These are phyloP conservation scores for Climacium dendroides DNA, from an alignment of 225 moss, liverwort and hornwort species.

Conservation along the genomic window DNA sequence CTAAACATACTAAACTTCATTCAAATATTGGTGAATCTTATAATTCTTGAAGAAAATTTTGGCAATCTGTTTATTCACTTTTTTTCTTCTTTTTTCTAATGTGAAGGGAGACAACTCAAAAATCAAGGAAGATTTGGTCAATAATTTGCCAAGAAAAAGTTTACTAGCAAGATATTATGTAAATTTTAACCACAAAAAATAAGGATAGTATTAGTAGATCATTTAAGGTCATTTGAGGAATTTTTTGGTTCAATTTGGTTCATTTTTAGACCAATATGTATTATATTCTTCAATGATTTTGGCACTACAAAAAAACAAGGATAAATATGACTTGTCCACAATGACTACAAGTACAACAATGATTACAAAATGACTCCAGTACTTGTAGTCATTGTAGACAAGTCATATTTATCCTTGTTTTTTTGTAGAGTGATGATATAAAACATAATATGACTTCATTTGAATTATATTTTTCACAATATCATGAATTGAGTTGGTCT, in stretches of 20 bases:
- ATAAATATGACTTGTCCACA: no score
- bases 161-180: background rate
- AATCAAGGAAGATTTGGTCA: background rate
- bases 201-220: no score
- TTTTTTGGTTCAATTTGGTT: background rate
- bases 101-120: background rate
- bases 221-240: no score
- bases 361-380: no score
- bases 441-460: background rate
- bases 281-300: background rate
- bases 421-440: no score
- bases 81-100: background rate
- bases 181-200: background rate
- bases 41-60: background rate
- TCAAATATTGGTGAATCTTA: background rate
- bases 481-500: no score
- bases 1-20: background rate
- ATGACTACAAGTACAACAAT: no score
- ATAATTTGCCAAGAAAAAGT: background rate
- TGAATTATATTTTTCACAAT: background rate
- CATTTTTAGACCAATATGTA: background rate
- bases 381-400: no score
- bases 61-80: background rate
- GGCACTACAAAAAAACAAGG: no score
- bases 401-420: no score